Percentiles rank a stretch among this genome's conserved stretches.
Conservation (phyloP, 306 rosid species). For the Trifolium dubium region DNA sequence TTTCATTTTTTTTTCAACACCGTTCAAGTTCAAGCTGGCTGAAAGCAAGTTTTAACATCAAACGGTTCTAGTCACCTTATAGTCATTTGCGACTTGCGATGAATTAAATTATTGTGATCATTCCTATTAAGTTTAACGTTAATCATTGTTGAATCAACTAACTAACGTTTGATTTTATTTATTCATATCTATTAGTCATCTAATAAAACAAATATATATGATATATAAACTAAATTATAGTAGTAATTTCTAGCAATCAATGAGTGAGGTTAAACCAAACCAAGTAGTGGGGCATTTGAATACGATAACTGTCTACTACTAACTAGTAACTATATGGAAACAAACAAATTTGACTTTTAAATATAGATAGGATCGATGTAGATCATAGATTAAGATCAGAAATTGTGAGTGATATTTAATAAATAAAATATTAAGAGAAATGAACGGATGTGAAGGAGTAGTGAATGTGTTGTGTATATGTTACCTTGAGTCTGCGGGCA, state of each 20-base stretch:
- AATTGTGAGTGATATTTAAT: background rate
- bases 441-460: background rate
- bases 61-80: no score
- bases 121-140: no score
- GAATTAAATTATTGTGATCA: no score
- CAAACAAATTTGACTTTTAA: constrained; percentile 50
- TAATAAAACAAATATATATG: background rate
- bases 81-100: no score
- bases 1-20: no score
- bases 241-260: background rate
- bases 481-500: constrained; percentile 74
- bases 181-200: background rate
- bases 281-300: constrained; percentile 21
- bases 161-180: background rate
- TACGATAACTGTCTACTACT: background rate
- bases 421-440: constrained; percentile 8
- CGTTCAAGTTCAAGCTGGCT: no score
- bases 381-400: background rate
- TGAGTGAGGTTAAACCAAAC: background rate
- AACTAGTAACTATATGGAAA: constrained; percentile 28
- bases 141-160: no score
- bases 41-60: no score
- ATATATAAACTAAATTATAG: no score
- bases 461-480: no score
- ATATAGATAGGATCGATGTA: constrained; percentile 18